A percentile compares a stretch with the other conserved stretches of the same genome.
Evolutionary conservation across 1,284 basidiomycete genomes (phyloP).

Genomic region (Malassezia yamatoensis): DNA sequence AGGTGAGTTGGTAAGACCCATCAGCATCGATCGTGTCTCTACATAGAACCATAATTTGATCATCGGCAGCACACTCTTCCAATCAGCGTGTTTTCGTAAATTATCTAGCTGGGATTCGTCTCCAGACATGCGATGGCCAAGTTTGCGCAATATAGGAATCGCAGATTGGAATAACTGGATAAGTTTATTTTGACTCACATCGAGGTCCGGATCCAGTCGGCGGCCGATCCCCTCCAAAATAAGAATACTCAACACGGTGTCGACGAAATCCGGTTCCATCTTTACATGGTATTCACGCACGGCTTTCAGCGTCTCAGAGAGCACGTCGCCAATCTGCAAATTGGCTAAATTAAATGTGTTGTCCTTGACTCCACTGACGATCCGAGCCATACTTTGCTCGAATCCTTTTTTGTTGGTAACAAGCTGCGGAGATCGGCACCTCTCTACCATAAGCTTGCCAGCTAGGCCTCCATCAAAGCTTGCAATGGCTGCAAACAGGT

Average conservation of each 20-base stretch:
- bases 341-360: conserved; percentile 92
- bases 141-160: conserved; percentile 36
- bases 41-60: conserved; percentile 38
- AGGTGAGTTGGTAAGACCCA: conserved; percentile 24
- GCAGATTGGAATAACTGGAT: conserved; percentile 37
- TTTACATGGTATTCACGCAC: conserved; percentile 91
- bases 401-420: conserved; percentile 87
- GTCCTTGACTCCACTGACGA: conserved; percentile 82
- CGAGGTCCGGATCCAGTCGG: conserved; percentile 80
- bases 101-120: conserved; percentile 15
- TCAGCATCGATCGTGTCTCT: conserved; percentile 28
- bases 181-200: conserved; percentile 57
- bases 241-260: conserved; percentile 88
- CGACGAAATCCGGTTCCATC: conserved; percentile 97
- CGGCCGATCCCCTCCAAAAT: conserved; percentile 91
- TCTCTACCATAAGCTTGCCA: conserved; percentile 89
- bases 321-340: conserved; percentile 88
- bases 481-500: conserved; percentile 88
- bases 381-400: conserved; percentile 90
- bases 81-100: conserved; percentile 7
- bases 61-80: conserved; percentile 25
- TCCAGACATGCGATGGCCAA: conserved; percentile 26
- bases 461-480: conserved; percentile 92
- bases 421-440: conserved; percentile 82
- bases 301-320: conserved; percentile 74